A percentile compares a stretch with the other conserved stretches of the same genome.
These are phyloP conservation scores for Naganishia kalamii DNA, from an alignment of 768 basidiomycete genomes.

Conservation along the genomic window DNA sequence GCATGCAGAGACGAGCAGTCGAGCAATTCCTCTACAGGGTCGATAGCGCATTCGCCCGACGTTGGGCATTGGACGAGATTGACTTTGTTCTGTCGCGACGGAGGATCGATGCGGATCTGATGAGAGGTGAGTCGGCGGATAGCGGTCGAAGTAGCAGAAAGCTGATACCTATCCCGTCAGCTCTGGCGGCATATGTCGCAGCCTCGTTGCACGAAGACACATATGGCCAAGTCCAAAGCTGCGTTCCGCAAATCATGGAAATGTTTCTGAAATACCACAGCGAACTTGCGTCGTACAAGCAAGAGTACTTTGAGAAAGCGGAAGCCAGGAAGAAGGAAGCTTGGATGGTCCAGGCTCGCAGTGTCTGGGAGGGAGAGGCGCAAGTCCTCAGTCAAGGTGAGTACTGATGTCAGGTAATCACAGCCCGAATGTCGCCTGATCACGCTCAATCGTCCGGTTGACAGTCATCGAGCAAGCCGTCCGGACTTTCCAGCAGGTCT, in stretches of 20 bases:
- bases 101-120: conserved; percentile 8
- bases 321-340: conserved; percentile 12
- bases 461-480: conserved; percentile 34
- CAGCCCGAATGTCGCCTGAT: background rate
- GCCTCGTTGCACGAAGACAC: conserved; percentile 41
- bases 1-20: background rate
- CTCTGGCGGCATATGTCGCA: conserved; percentile 33
- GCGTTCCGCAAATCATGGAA: conserved; percentile 37
- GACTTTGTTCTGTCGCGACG: conserved; percentile 17
- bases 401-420: background rate
- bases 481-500: conserved; percentile 29
- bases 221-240: conserved; percentile 42
- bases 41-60: conserved; percentile 26
- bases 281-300: conserved; percentile 26
- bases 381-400: conserved; percentile 15
- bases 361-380: conserved; percentile 1
- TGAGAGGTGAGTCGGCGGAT: background rate
- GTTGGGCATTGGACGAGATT: conserved; percentile 22
- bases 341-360: conserved; percentile 22
- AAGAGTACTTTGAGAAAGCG: conserved; percentile 22
- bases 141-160: no score
- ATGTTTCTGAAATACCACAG: conserved; percentile 34
- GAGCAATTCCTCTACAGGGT: conserved; percentile 10
- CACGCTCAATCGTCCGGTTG: background rate
- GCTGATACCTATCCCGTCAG: conserved; percentile 12